phyloP scores from a whole-genome alignment of 2,329 filamentous ascomycete species.

The Microdochium trichocladiopsis region DNA sequence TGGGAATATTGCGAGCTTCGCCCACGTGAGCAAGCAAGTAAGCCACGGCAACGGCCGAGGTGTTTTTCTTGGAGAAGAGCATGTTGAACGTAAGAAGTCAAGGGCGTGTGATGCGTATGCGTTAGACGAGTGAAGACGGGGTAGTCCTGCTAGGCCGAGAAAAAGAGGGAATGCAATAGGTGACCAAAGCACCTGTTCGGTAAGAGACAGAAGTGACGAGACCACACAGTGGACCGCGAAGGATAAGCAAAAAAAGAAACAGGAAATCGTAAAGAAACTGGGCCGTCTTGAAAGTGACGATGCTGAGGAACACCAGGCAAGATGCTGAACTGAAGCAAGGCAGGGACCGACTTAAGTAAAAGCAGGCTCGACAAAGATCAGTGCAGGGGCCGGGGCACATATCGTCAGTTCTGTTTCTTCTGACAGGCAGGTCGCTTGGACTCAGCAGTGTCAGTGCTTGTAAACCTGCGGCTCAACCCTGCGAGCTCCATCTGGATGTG shows the following conservation, averaged over 20 bases:
- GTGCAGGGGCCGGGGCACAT: background rate
- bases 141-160: background rate
- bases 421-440: background rate
- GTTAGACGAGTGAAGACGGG: background rate
- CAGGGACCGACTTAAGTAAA: background rate
- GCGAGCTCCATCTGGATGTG: background rate
- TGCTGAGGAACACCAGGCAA: background rate
- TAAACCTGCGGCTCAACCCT: background rate
- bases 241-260: constrained; percentile 2
- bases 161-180: background rate
- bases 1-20: constrained; percentile 6
- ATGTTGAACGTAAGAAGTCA: constrained; percentile 4
- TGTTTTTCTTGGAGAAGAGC: constrained; percentile 10
- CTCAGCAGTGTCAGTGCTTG: background rate
- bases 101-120: background rate
- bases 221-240: constrained; percentile 5
- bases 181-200: background rate
- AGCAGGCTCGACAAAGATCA: background rate
- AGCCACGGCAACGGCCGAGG: constrained; percentile 6
- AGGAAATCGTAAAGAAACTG: constrained; percentile 6
- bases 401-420: background rate
- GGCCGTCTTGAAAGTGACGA: constrained; percentile 5
- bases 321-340: background rate
- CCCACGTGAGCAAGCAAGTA: constrained; percentile 6
- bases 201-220: constrained; percentile 7